Evolutionary conservation across 2,329 filamentous ascomycete species (phyloP), one percentile per base, ranked within the genome.

Genomic region (Tothia fuscella): DNA sequence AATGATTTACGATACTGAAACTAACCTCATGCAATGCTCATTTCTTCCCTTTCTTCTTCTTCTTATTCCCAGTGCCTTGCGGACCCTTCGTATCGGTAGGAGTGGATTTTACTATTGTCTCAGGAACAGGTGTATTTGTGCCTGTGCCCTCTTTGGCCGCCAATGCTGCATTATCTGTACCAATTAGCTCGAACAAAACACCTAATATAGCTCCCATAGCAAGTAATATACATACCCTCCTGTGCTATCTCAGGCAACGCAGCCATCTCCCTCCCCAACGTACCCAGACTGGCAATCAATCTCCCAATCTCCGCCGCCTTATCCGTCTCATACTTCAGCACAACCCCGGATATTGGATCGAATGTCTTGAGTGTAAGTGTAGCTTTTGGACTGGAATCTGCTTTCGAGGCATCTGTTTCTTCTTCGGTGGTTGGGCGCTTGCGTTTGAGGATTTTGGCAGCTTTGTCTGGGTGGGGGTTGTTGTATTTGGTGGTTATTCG

Each of bases 401-500:
- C 54, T 50, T 49, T 54, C 55, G 43, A 35, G 49, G 56, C 45
- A 54, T 61, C 55, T 54, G 50, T 38, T 44, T 47, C 48, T 42
- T 50, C 45, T 41, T 51, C 44, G 38, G 49, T 48, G 31, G 33
- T 42, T 53, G 54, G 48, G 53, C 51, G 31, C 47, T 53, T 7
- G 51, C 49, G 29, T 51, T 58, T 35, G n/a, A n/a, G n/a, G n/a
- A n/a, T n/a, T 53, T 25, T 54, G 47, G 56, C 48, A 48, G 42
- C 54, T 56, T 33, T 53, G 50, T 36, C 54, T 37, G 57, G 58
- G 35, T 70, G 66, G 25, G 69, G 65, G 58, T 89, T 78, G 58
- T 77, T 80, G 76, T 96, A 98, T 70, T 83, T 87, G 49, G 88
- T 94, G 51, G 86, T 93, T 66, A 96, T 85, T 56, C 79, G 76